These are phyloP conservation scores for Quillaja saponaria DNA, from an alignment of 306 rosid genomes.

Conservation along the genomic window DNA sequence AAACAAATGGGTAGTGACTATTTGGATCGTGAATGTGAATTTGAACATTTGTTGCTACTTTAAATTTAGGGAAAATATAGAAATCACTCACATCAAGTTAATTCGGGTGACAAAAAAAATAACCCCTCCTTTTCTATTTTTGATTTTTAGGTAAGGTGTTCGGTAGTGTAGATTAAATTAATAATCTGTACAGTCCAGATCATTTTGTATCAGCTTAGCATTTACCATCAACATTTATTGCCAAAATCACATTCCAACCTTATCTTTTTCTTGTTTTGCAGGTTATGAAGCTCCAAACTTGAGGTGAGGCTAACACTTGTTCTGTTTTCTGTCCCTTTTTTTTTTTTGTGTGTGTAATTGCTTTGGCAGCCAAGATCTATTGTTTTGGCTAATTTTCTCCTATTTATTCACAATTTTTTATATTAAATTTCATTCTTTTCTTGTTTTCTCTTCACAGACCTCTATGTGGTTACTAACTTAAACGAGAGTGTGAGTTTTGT, in stretches of 20 bases:
- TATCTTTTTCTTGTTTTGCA: slow-evolving; percentile 36
- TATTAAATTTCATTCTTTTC: not conserved
- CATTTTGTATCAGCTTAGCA: not conserved
- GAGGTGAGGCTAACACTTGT: slow-evolving; percentile 45
- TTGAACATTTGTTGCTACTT: too few species aligned
- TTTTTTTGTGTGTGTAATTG: too few species aligned
- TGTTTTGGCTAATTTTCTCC: slow-evolving; percentile 7
- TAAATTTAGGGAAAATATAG: too few species aligned
- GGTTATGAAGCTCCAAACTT: slow-evolving; percentile 80
- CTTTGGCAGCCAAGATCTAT: too few species aligned
- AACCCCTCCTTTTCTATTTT: too few species aligned
- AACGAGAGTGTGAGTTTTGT: too few species aligned
- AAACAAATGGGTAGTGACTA: not conserved
- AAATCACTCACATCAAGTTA: too few species aligned
- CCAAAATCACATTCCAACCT: slow-evolving; percentile 20
- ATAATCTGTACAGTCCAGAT: not conserved
- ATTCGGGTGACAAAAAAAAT: too few species aligned
- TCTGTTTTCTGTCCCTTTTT: not conserved
- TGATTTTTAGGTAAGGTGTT: too few species aligned
- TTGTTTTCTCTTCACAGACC: too few species aligned
- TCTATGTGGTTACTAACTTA: too few species aligned
- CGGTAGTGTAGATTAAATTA: slow-evolving; percentile 12
- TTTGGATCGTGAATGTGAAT: not conserved
- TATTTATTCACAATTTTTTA: not conserved
- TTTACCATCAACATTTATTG: not conserved